phyloP scores from a whole-genome alignment of 345 rosid genomes.

The Clausena lansium region DNA sequence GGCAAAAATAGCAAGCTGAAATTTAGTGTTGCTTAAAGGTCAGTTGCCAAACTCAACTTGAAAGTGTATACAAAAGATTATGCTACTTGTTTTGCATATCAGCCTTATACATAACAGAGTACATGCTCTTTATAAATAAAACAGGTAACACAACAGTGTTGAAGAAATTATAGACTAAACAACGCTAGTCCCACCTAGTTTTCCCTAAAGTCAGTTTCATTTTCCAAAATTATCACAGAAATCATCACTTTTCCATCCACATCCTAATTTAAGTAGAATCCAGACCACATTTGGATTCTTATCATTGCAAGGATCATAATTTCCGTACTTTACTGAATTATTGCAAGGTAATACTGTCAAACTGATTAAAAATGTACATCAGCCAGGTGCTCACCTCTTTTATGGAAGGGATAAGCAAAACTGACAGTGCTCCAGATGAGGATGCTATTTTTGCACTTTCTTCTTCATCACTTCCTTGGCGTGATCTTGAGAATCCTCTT shows the following conservation, averaged over 20 bases:
- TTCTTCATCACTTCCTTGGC: slow-evolving; percentile 59
- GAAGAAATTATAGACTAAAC: neutral
- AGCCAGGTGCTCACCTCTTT: slow-evolving; percentile 65
- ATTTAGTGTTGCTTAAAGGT: neutral
- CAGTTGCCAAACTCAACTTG: neutral
- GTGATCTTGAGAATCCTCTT: slow-evolving; percentile 50
- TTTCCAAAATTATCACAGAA: neutral
- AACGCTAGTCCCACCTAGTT: neutral
- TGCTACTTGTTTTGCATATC: neutral
- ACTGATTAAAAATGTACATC: slow-evolving; percentile 3
- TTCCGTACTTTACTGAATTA: neutral
- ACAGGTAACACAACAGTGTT: neutral
- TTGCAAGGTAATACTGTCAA: slow-evolving; percentile 1
- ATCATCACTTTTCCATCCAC: neutral
- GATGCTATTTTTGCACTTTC: slow-evolving; percentile 62
- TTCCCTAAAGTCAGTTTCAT: neutral
- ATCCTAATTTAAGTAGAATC: neutral
- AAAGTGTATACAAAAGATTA: neutral
- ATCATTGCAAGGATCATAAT: neutral
- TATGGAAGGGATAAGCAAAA: slow-evolving; percentile 76
- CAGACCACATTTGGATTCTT: neutral
- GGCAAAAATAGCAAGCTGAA: slow-evolving; percentile 3
- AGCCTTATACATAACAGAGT: neutral
- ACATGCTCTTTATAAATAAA: neutral
- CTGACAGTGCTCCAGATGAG: slow-evolving; percentile 63